Evolutionary conservation across 2,329 filamentous ascomycete species (phyloP), one percentile per base, ranked within the genome.

Genomic region (Aphanoascus verrucosus): DNA sequence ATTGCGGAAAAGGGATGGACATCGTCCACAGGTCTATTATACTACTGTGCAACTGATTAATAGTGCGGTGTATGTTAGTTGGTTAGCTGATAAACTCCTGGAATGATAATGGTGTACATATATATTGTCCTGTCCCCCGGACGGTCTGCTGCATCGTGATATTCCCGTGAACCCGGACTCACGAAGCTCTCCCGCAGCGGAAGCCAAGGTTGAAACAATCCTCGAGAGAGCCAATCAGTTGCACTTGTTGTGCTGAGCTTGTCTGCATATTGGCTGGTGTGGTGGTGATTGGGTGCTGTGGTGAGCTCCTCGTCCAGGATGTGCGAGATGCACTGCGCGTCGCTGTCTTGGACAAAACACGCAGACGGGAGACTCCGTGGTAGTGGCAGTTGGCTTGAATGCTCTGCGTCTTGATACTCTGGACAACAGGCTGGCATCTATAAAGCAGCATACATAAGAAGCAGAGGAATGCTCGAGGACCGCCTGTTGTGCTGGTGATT

Each of bases 281-380:
- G 38, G 31, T 9, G 38, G 3, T 51, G 49, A 51, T 51, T 51
- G 49, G 49, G 43, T 44, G 49, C 28, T 11, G 23, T 34, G 31
- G 15, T 2, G 28, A 44, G 49, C 40, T 44, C 20, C 20, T 31
- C 12, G 40, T 51, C 40, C 11, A 51, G 40, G 49, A 17, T 43
- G n/a, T 9, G 23, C 17, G 11, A 14, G 23, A 43, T 35, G 40
- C 19, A 31, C 44, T 51, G 48, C 17, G 23, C 23, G 23, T 28
- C 28, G 19, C 14, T 14, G 32, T 44, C 14, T 44, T 28, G 17
- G 35, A 38, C n/a, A 12, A 38, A 38, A 28, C 23, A 7, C 3
- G 23, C 23, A 28, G 23, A 28, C 23, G 23, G 23, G 23, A 28
- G 23, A 28, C 23, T 28, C 23, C 23, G 23, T 28, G 23, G 23